Percentiles rank a stretch among this genome's conserved stretches.
Evolutionary conservation across 805 yeast species (phyloP).

Genomic region (Candida pseudofarinosa): DNA sequence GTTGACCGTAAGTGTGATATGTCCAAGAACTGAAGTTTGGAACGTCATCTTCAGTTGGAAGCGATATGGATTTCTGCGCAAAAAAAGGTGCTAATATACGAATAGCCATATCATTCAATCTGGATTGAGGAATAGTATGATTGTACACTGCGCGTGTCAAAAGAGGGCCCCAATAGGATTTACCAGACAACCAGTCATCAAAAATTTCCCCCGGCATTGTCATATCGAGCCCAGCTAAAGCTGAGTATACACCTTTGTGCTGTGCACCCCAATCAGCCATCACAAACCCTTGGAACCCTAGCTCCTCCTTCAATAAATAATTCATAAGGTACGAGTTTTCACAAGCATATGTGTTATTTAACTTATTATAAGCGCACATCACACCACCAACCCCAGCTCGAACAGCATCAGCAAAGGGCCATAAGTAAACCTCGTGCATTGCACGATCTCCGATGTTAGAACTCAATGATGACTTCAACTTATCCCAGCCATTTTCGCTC

Average conservation of each 20-base stretch:
- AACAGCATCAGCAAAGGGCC: slow-evolving; percentile 66
- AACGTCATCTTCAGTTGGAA: slow-evolving; percentile 37
- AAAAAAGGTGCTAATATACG: slow-evolving; percentile 57
- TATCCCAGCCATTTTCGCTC: slow-evolving; percentile 42
- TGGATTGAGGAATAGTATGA: slow-evolving; percentile 47
- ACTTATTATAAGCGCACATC: slow-evolving; percentile 58
- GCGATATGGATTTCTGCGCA: slow-evolving; percentile 33
- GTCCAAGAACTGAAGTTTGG: slow-evolving; percentile 63
- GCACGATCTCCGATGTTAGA: slow-evolving; percentile 57
- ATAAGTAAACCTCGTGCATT: slow-evolving; percentile 56
- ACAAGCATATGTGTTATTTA: slow-evolving; percentile 56
- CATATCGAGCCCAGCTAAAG: slow-evolving; percentile 61
- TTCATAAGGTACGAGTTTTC: slow-evolving; percentile 56
- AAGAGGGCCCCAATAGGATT: slow-evolving; percentile 55
- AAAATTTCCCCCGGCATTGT: slow-evolving; percentile 58
- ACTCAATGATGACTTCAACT: slow-evolving; percentile 40
- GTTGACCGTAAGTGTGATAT: slow-evolving; percentile 49
- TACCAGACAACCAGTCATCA: slow-evolving; percentile 51
- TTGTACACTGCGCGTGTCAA: slow-evolving; percentile 53
- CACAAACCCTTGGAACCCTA: slow-evolving; percentile 67
- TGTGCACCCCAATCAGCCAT: slow-evolving; percentile 67
- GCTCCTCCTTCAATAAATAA: slow-evolving; percentile 53
- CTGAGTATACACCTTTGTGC: slow-evolving; percentile 53
- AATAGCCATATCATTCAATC: slow-evolving; percentile 61
- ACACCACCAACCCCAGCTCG: slow-evolving; percentile 57